These are phyloP conservation scores for Dothistroma pini DNA, from an alignment of 2,329 filamentous ascomycete genomes.

Conservation along the genomic window DNA sequence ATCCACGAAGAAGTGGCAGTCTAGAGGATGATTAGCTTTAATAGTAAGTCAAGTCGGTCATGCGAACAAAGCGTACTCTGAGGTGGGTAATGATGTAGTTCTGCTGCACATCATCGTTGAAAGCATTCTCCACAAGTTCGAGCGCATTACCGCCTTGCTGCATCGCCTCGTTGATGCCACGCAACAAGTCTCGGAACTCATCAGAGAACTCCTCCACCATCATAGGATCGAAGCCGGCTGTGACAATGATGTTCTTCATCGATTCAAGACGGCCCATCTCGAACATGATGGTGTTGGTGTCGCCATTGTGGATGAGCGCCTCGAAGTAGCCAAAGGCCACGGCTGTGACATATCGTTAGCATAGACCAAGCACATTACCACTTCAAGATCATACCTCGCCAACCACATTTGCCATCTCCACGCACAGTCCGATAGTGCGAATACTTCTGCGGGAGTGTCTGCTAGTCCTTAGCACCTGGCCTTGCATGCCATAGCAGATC, in stretches of 20 bases:
- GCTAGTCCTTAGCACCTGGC: slow-evolving; percentile 7
- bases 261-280: slow-evolving; percentile 70
- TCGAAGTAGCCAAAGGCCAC: slow-evolving; percentile 94
- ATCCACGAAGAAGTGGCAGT: slow-evolving; percentile 82
- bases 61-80: slow-evolving; percentile 44
- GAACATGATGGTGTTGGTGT: slow-evolving; percentile 60
- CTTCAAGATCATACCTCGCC: slow-evolving; percentile 71
- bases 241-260: slow-evolving; percentile 66
- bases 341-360: slow-evolving; percentile 53
- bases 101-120: slow-evolving; percentile 68
- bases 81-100: slow-evolving; percentile 82
- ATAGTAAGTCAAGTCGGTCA: background rate
- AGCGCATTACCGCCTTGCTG: slow-evolving; percentile 55
- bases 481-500: slow-evolving; percentile 6
- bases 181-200: slow-evolving; percentile 66
- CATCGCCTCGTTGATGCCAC: slow-evolving; percentile 54
- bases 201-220: slow-evolving; percentile 82
- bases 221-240: slow-evolving; percentile 64
- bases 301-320: slow-evolving; percentile 65
- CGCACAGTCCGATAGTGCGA: slow-evolving; percentile 82
- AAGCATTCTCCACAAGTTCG: slow-evolving; percentile 44
- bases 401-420: slow-evolving; percentile 95
- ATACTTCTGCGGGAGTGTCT: slow-evolving; percentile 80
- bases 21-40: slow-evolving; percentile 39
- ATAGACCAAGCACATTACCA: slow-evolving; percentile 10